Evolutionary conservation across 805 yeast species (phyloP), one percentile per base, ranked within the genome.

Genomic region (Clavispora asparagi): DNA sequence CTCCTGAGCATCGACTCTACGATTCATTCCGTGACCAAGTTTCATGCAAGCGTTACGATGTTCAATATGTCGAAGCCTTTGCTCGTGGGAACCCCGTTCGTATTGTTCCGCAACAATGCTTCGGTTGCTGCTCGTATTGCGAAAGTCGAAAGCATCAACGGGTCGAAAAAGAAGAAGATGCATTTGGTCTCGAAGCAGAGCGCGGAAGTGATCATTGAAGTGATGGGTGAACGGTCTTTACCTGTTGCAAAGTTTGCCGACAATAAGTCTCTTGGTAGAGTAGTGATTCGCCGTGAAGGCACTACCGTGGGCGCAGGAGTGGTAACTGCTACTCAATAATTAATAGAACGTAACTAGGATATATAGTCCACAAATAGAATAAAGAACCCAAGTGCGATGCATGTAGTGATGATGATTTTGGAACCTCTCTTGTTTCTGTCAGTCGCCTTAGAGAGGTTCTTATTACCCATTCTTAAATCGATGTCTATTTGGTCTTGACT

Each of bases 1-100:
- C 51, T 67, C 3, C 57, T 67, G 39, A 61, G 60, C 43, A 41
- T 60, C 16, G 57, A 55, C 13, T 53, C 67, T 1, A 51, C 61
- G 2, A 56, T 66, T 10, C 54, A 51, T 37, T 51, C 69, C 3
- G 67, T 59, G 6, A 60, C 57, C 43, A 57, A 52, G 16, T 65
- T 72, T 44, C 55, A 51, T 4, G 66, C 64, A 17, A 44, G 56
- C 6, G 43, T 71, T 39, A 63, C 54, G 45, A 59, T 71, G 41
- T 72, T 71, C 54, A 64, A 71, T 48, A 61, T 82, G 56, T 74
- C 73, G 31, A 74, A 87, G 52, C 97, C 97, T 0, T 64, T 90
- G 40, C 67, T 90, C 36, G 82, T 84, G 12, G 97, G 97, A 7
- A 76, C 95, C 0, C 84, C 91, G 36, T 75, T 89, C 52, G 78